Evolutionary conservation across 2,329 filamentous ascomycete genomes (phyloP).

Genomic region (Trichoderma sp.): DNA sequence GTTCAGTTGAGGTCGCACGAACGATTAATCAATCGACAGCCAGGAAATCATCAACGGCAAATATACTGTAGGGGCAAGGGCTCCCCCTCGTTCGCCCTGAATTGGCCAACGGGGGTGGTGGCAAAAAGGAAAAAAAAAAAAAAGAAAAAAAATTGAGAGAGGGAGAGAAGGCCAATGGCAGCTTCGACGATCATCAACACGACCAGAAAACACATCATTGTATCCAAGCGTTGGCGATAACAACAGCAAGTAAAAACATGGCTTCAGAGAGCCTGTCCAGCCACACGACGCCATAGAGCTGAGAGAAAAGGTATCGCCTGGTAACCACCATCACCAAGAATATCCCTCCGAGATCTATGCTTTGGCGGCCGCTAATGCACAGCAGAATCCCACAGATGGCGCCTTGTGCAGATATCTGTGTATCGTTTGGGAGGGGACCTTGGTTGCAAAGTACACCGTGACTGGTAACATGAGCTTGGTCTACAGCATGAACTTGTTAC

Average conservation of each 20-base stretch:
- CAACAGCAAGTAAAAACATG: not conserved
- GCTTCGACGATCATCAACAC: conserved; percentile 3
- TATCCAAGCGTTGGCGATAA: not conserved
- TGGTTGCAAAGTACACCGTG: not conserved
- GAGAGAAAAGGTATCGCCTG: conserved; percentile 26
- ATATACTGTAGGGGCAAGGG: not conserved
- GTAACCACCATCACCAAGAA: conserved; percentile 28
- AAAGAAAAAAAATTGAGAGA: conserved; percentile 22
- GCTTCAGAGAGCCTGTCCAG: not conserved
- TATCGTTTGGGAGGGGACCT: conserved; percentile 3
- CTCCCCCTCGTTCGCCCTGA: not conserved
- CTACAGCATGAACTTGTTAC: not conserved
- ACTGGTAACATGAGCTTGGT: not conserved
- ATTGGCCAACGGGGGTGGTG: conserved; percentile 23
- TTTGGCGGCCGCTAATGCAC: conserved; percentile 36
- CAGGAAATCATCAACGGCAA: conserved; percentile 13
- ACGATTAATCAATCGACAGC: conserved; percentile 17
- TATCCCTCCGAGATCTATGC: conserved; percentile 34
- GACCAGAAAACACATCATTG: not conserved
- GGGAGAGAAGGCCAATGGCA: conserved; percentile 18
- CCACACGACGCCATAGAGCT: not conserved
- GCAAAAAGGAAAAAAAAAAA: conserved; percentile 27
- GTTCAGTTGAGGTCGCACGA: conserved; percentile 21
- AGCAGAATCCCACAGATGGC: conserved; percentile 20
- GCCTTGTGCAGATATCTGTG: conserved; percentile 6